Evolutionary conservation across 2,329 filamentous ascomycete species (phyloP).

Genomic region (Amylocarpus encephaloides): DNA sequence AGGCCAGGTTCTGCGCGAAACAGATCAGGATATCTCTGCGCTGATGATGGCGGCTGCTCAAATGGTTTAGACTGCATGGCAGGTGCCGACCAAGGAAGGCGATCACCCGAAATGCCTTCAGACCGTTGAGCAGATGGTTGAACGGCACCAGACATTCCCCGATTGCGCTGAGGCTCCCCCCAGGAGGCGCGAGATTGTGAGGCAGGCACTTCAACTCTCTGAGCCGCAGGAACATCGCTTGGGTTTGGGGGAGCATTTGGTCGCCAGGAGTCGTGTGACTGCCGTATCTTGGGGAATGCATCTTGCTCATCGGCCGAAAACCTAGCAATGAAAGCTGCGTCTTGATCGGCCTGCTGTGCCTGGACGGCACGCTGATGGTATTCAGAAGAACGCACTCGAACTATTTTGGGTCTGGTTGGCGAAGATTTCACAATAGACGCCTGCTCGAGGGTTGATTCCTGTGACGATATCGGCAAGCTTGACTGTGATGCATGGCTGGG

Average conservation of each 20-base stretch:
- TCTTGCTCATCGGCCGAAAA: background rate
- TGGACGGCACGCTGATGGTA: constrained; percentile 5
- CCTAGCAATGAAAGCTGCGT: constrained; percentile 1
- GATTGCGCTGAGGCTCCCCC: constrained; percentile 9
- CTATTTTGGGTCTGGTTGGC: constrained; percentile 1
- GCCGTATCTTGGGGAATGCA: constrained; percentile 1
- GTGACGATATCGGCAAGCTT: background rate
- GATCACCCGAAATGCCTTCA: background rate
- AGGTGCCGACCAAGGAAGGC: constrained; percentile 2
- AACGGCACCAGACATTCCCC: constrained; percentile 14
- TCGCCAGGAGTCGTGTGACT: constrained; percentile 23
- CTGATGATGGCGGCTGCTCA: constrained; percentile 45
- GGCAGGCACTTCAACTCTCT: constrained; percentile 9
- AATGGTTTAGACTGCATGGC: constrained; percentile 18
- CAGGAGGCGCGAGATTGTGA: constrained; percentile 14
- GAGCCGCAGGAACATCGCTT: constrained; percentile 2
- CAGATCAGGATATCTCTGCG: constrained; percentile 43
- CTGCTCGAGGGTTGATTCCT: background rate
- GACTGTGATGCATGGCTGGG: background rate
- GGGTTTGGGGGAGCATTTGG: constrained; percentile 14
- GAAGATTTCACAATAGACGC: background rate
- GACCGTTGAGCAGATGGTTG: background rate
- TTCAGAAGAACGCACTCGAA: constrained; percentile 9
- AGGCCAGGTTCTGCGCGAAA: constrained; percentile 33
- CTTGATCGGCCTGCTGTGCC: constrained; percentile 8